Evolutionary conservation across 352 stramenopile genomes (phyloP).

Genomic region (Thraustochytrium sp.): DNA sequence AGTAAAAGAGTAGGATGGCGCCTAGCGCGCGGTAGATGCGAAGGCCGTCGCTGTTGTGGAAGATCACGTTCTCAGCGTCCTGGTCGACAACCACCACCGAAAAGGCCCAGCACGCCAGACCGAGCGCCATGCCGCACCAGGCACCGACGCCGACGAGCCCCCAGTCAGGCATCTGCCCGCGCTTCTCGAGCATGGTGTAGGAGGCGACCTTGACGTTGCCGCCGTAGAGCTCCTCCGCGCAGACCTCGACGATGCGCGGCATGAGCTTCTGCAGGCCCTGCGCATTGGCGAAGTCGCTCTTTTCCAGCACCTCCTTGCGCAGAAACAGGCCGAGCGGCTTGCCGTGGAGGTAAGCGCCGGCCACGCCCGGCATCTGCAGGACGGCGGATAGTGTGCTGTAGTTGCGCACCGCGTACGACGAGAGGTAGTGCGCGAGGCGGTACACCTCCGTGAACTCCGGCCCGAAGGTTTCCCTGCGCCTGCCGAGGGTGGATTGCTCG

Average conservation of each 20-base stretch:
- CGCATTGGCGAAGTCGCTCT: background rate
- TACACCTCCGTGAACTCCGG: background rate
- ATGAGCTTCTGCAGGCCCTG: background rate
- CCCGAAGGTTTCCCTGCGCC: background rate
- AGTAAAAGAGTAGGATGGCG: background rate
- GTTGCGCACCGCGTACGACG: background rate
- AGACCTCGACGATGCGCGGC: background rate
- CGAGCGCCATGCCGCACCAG: background rate
- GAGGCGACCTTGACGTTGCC: background rate
- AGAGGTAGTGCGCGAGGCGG: background rate
- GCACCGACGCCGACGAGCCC: background rate
- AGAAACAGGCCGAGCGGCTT: background rate
- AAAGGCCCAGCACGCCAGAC: background rate
- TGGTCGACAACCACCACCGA: background rate
- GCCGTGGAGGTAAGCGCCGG: background rate
- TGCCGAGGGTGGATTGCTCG: background rate
- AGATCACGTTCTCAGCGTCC: background rate
- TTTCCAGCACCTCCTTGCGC: background rate
- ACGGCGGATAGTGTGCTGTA: background rate
- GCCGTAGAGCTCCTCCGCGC: background rate
- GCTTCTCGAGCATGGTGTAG: background rate
- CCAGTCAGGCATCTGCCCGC: slow-evolving; percentile 1
- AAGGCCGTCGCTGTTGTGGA: background rate
- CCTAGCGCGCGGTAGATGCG: background rate
- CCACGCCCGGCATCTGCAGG: background rate